Evolutionary conservation across 768 basidiomycete genomes (phyloP).

Genomic region (Tylopilus rubrobrunneus): DNA sequence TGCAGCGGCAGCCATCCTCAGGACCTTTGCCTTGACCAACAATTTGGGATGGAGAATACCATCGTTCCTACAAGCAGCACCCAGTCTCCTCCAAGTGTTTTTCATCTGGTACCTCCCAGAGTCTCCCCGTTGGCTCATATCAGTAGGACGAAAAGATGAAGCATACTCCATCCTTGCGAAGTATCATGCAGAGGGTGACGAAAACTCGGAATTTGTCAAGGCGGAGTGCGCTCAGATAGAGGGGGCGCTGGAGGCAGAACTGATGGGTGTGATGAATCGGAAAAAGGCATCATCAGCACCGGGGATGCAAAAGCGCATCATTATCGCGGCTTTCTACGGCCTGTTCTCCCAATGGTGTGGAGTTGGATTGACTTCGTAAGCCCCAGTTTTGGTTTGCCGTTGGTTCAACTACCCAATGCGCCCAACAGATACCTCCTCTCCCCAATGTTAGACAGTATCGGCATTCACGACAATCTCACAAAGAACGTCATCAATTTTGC

Average conservation of each 20-base stretch:
- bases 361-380: slow-evolving; percentile 7
- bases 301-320: slow-evolving; percentile 16
- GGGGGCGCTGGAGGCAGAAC: slow-evolving; percentile 41
- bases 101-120: slow-evolving; percentile 62
- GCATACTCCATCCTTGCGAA: slow-evolving; percentile 47
- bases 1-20: slow-evolving; percentile 54
- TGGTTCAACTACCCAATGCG: no score
- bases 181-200: slow-evolving; percentile 60
- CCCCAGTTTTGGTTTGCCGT: neutral
- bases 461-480: slow-evolving; percentile 17
- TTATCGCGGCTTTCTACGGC: slow-evolving; percentile 11
- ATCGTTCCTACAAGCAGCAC: slow-evolving; percentile 51
- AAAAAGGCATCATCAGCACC: slow-evolving; percentile 1
- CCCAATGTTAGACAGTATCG: slow-evolving; percentile 14
- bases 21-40: slow-evolving; percentile 54
- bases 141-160: slow-evolving; percentile 49
- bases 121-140: slow-evolving; percentile 62
- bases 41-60: slow-evolving; percentile 74
- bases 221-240: slow-evolving; percentile 57
- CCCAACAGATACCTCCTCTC: slow-evolving; percentile 14
- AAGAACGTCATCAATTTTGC: slow-evolving; percentile 4
- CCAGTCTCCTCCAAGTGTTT: slow-evolving; percentile 48
- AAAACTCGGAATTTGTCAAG: slow-evolving; percentile 25
- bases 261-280: neutral
- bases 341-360: slow-evolving; percentile 17